Percentiles rank a stretch among this genome's conserved stretches.
These are phyloP conservation scores for Casuarina equisetifolia DNA, from an alignment of 306 rosid species.

Conservation along the genomic window DNA sequence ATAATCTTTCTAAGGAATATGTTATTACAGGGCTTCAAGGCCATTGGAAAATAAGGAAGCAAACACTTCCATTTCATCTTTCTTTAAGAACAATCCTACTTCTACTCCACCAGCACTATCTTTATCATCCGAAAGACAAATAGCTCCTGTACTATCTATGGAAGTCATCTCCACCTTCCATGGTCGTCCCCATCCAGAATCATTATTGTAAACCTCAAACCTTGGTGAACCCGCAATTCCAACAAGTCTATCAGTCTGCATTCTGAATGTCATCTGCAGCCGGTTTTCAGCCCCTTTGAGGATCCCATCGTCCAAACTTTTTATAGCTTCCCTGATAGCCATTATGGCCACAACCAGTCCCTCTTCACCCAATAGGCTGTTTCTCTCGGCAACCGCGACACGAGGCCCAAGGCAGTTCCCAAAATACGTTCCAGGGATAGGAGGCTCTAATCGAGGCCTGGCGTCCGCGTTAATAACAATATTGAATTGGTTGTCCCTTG, in stretches of 20 bases:
- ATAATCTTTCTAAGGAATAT: no score
- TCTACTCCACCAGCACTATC: slow-evolving; percentile 35
- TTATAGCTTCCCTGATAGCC: slow-evolving; percentile 20
- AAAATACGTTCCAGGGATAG: slow-evolving; percentile 31
- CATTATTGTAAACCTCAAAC: slow-evolving; percentile 38
- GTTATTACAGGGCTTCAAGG: slow-evolving; percentile 4
- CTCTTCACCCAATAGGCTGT: no score
- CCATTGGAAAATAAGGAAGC: slow-evolving; percentile 10
- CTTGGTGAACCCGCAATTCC: slow-evolving; percentile 52
- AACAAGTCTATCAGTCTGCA: neutral
- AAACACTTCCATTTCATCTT: slow-evolving; percentile 17
- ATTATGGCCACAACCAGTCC: neutral
- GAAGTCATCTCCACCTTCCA: slow-evolving; percentile 42
- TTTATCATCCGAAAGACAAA: slow-evolving; percentile 31
- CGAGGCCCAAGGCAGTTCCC: slow-evolving; percentile 39
- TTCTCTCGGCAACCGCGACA: neutral
- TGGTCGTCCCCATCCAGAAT: slow-evolving; percentile 57
- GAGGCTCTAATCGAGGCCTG: slow-evolving; percentile 37
- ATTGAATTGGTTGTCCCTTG: no score
- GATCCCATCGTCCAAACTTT: slow-evolving; percentile 20
- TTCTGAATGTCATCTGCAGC: neutral
- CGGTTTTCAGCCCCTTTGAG: slow-evolving; percentile 17
- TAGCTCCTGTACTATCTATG: slow-evolving; percentile 19
- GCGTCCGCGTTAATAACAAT: neutral
- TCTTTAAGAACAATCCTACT: slow-evolving; percentile 28